Evolutionary conservation across 768 basidiomycete species (phyloP).

Genomic region (Tubosaeta sp.): DNA sequence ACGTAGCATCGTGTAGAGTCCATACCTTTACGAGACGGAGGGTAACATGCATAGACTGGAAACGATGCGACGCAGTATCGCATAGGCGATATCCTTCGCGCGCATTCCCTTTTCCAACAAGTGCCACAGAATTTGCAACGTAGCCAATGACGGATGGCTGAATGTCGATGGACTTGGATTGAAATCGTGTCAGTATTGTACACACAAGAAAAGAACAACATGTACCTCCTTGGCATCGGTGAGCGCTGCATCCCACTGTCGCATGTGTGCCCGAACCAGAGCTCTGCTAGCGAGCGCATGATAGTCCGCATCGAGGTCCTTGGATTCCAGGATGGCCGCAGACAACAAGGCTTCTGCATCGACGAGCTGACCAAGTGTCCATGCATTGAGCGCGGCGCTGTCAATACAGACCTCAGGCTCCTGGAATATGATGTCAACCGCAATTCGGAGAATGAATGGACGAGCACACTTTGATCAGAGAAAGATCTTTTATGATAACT

Average conservation of each 20-base stretch:
- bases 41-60: not conserved
- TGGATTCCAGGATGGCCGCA: not conserved
- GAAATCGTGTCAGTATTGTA: not conserved
- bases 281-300: constrained; percentile 1
- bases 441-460: not conserved
- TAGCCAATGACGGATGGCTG: not conserved
- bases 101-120: not conserved
- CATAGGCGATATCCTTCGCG: not conserved
- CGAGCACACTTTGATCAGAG: not conserved
- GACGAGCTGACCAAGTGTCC: not conserved
- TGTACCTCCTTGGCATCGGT: not conserved
- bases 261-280: not conserved
- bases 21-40: not conserved
- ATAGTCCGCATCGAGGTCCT: not conserved
- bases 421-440: not conserved
- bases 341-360: not conserved
- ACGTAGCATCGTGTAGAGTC: not conserved
- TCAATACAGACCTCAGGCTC: not conserved
- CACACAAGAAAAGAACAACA: not conserved
- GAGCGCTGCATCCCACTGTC: not conserved
- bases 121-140: not conserved
- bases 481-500: not conserved
- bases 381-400: not conserved
- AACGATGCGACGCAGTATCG: not conserved
- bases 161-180: not conserved